phyloP scores from a whole-genome alignment of 1,139 yeast genomes.

The Pneumocystis oryctolagi region DNA sequence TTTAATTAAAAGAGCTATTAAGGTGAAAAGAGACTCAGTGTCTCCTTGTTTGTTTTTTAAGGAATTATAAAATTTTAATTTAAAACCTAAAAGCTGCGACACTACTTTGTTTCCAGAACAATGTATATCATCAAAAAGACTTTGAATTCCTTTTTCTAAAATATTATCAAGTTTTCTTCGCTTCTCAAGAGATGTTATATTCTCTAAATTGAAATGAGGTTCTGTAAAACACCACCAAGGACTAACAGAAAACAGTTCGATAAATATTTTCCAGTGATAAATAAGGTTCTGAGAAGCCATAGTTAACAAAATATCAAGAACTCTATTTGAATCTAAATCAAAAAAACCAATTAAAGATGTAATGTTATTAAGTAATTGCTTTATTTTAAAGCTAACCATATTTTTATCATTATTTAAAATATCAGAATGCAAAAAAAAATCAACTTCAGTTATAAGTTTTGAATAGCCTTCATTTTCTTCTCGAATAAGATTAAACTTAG shows the following conservation, averaged over 20 bases:
- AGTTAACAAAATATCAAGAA: conserved; percentile 47
- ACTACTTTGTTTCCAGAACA: conserved; percentile 47
- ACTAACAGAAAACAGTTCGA: conserved; percentile 37
- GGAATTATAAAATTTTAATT: conserved; percentile 26
- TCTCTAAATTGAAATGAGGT: conserved; percentile 4
- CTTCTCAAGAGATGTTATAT: not conserved
- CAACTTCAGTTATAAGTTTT: conserved; percentile 43
- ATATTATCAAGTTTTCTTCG: conserved; percentile 4
- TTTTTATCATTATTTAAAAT: conserved; percentile 15
- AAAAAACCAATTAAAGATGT: conserved; percentile 56
- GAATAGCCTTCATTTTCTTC: conserved; percentile 78
- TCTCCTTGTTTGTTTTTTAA: conserved; percentile 22
- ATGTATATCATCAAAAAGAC: conserved; percentile 1
- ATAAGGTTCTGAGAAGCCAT: conserved; percentile 35
- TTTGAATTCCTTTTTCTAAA: conserved; percentile 22
- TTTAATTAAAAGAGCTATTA: conserved; percentile 45
- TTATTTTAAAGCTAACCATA: conserved; percentile 20
- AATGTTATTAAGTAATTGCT: conserved; percentile 37
- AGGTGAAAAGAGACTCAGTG: conserved; percentile 35
- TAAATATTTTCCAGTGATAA: conserved; percentile 32
- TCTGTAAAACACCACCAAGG: conserved; percentile 44
- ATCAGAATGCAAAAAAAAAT: not conserved
- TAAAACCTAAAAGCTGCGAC: conserved; percentile 46
- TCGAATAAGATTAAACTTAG: conserved; percentile 55
- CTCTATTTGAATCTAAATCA: conserved; percentile 59